Conservation (phyloP, 1,284 basidiomycete genomes). For the Ceratobasidium sp. region DNA sequence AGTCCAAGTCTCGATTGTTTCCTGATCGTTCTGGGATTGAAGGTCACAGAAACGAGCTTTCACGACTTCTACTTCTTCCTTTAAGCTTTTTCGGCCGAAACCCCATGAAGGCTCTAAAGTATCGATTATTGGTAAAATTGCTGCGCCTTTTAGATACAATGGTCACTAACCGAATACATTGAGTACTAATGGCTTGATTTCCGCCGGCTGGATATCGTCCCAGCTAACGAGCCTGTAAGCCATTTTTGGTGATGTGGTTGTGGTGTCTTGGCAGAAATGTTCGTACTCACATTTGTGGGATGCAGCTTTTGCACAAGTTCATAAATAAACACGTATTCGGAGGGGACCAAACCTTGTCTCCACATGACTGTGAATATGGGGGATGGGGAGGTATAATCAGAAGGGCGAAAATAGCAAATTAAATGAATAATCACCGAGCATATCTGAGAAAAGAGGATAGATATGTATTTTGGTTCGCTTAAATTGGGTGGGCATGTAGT, state of each 20-base stretch:
- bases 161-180: neutral
- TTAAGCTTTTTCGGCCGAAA: neutral
- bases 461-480: conserved; percentile 1
- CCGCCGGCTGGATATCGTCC: neutral
- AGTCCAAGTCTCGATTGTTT: neutral
- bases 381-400: too few species aligned
- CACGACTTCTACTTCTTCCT: neutral
- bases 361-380: neutral
- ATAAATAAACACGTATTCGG: neutral
- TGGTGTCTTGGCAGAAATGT: too few species aligned
- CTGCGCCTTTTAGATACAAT: neutral
- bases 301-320: neutral
- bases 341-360: neutral
- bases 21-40: neutral
- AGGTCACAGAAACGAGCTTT: neutral
- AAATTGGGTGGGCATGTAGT: neutral
- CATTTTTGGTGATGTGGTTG: neutral
- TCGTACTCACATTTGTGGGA: neutral
- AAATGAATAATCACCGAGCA: too few species aligned
- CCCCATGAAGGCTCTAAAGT: neutral
- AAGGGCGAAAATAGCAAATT: too few species aligned
- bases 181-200: neutral
- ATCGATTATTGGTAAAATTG: too few species aligned
- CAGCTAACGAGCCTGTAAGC: neutral
- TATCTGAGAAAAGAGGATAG: neutral